Conservation (phyloP, 2,329 filamentous ascomycete genomes). For the Hysterium pulicare region DNA sequence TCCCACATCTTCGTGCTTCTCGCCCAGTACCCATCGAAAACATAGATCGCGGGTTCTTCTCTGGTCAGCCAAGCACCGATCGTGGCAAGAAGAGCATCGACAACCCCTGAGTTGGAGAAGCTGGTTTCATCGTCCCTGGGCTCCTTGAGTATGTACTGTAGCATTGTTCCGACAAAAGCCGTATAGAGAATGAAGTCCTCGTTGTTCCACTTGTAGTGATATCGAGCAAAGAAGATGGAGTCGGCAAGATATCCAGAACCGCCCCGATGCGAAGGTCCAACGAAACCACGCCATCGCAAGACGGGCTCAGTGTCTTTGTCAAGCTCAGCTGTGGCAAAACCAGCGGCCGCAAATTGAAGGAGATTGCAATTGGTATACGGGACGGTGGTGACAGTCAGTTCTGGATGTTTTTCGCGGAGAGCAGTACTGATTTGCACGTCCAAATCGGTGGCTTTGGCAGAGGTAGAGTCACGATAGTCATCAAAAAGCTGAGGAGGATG, state of each 20-base stretch:
- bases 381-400: constrained; percentile 38
- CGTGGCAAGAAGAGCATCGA: constrained; percentile 37
- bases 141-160: constrained; percentile 43
- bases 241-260: constrained; percentile 34
- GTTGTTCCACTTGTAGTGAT: constrained; percentile 36
- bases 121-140: constrained; percentile 28
- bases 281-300: constrained; percentile 37
- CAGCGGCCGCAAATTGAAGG: constrained; percentile 41
- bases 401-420: constrained; percentile 35
- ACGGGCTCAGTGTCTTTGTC: constrained; percentile 39
- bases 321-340: constrained; percentile 36
- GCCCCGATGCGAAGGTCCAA: constrained; percentile 26
- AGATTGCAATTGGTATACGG: constrained; percentile 37
- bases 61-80: constrained; percentile 37
- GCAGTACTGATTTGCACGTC: constrained; percentile 38
- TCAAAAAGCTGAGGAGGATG: constrained; percentile 30
- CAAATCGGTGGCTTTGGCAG: constrained; percentile 36
- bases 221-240: constrained; percentile 39
- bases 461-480: constrained; percentile 31
- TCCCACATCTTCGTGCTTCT: constrained; percentile 38
- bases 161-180: constrained; percentile 17
- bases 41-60: constrained; percentile 41
- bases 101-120: constrained; percentile 31
- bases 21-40: constrained; percentile 44
- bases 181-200: constrained; percentile 42